Percentiles rank a stretch among this genome's conserved stretches.
Evolutionary conservation across 1,139 yeast species (phyloP).

Genomic region (Yamadazyma jaroonii): DNA sequence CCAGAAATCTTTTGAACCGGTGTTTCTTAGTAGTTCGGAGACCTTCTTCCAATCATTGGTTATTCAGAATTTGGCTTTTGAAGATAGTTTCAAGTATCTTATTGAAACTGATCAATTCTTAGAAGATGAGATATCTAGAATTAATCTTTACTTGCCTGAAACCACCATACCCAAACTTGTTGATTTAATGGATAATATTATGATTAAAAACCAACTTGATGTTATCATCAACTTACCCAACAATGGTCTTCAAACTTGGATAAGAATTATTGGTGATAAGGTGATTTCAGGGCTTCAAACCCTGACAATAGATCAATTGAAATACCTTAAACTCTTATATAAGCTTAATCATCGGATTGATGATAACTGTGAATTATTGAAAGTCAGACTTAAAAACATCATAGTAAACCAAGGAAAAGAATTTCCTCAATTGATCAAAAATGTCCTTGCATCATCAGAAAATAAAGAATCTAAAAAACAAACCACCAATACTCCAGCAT

Average conservation of each 20-base stretch:
- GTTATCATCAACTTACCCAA: conserved; percentile 9
- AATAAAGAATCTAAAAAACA: conserved; percentile 6
- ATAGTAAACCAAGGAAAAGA: conserved; percentile 41
- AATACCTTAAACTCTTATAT: conserved; percentile 42
- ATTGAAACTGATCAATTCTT: conserved; percentile 51
- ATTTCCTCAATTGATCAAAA: conserved; percentile 28
- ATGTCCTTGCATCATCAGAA: conserved; percentile 16
- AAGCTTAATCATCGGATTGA: conserved; percentile 56
- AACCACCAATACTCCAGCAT: conserved; percentile 26
- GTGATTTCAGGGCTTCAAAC: background rate
- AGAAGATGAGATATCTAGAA: conserved; percentile 57
- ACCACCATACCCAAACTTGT: conserved; percentile 53
- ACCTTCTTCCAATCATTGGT: conserved; percentile 53
- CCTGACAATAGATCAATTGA: conserved; percentile 11
- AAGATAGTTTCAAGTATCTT: conserved; percentile 39
- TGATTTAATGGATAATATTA: conserved; percentile 57
- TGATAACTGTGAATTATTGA: conserved; percentile 47
- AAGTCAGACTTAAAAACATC: conserved; percentile 45
- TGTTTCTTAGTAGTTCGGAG: conserved; percentile 53
- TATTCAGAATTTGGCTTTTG: conserved; percentile 7
- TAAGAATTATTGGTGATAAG: conserved; percentile 9
- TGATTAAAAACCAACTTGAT: conserved; percentile 60
- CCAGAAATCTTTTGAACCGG: conserved; percentile 64
- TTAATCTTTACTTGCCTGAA: conserved; percentile 53
- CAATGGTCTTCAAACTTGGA: conserved; percentile 13